phyloP scores from a whole-genome alignment of 768 basidiomycete species.

The Boletus pseudopeckii region DNA sequence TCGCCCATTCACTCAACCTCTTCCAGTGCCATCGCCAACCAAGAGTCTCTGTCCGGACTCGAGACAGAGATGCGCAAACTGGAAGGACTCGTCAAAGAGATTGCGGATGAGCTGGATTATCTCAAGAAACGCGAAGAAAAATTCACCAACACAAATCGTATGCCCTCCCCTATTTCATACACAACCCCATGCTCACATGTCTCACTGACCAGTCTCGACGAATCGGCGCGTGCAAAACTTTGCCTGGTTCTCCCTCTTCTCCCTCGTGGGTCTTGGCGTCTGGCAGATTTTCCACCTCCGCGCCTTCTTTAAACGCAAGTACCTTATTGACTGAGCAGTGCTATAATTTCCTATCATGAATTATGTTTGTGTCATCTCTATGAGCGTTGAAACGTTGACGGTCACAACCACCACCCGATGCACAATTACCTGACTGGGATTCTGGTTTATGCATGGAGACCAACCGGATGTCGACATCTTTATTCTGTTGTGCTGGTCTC shows the following conservation, averaged over 20 bases:
- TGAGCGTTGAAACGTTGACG: background rate
- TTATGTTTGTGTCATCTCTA: slow-evolving; percentile 1
- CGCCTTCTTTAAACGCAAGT: slow-evolving; percentile 94
- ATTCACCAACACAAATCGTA: slow-evolving; percentile 88
- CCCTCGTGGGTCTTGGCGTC: slow-evolving; percentile 73
- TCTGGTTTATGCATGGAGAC: background rate
- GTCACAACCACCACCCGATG: background rate
- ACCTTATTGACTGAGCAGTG: slow-evolving; percentile 71
- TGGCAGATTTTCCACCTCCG: slow-evolving; percentile 97
- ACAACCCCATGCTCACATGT: background rate
- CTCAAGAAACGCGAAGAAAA: slow-evolving; percentile 85
- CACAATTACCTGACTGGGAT: background rate
- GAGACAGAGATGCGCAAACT: slow-evolving; percentile 99
- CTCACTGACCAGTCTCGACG: slow-evolving; percentile 67
- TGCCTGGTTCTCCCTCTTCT: slow-evolving; percentile 81
- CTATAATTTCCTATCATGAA: slow-evolving; percentile 4
- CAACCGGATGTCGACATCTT: background rate
- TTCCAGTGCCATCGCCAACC: slow-evolving; percentile 92
- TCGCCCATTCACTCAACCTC: background rate
- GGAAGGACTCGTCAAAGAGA: slow-evolving; percentile 91
- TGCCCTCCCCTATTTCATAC: slow-evolving; percentile 28
- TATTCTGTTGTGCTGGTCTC: background rate
- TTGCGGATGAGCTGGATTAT: slow-evolving; percentile 90
- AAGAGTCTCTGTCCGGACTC: slow-evolving; percentile 90
- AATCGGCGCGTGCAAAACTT: slow-evolving; percentile 90